Evolutionary conservation across 2,329 filamentous ascomycete genomes (phyloP).

Genomic region (Pseudopithomyces chartarum): DNA sequence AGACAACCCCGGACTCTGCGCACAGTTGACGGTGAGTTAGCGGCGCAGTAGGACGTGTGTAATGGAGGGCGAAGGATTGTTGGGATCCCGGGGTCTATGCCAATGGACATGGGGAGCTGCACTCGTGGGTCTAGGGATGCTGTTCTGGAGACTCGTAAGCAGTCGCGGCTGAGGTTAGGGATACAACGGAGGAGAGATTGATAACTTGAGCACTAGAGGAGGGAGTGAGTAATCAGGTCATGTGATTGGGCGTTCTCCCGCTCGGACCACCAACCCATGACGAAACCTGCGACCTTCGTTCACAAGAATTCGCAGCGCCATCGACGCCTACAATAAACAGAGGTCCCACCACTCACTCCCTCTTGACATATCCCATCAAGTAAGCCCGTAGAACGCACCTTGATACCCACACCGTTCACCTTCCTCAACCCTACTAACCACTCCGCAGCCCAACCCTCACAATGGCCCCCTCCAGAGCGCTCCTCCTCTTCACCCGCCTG

Average conservation of each 20-base stretch:
- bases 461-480: slow-evolving; percentile 44
- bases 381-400: slow-evolving; percentile 1
- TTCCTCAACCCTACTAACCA: slow-evolving; percentile 11
- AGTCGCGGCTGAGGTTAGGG: background rate
- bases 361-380: slow-evolving; percentile 10
- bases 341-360: slow-evolving; percentile 2
- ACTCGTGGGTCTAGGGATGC: background rate
- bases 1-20: background rate
- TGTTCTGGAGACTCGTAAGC: background rate
- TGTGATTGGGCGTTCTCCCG: slow-evolving; percentile 30
- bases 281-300: slow-evolving; percentile 20
- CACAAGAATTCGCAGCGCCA: slow-evolving; percentile 29
- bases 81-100: background rate
- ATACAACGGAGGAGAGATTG: background rate
- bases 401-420: slow-evolving; percentile 12
- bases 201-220: background rate
- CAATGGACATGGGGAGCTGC: background rate
- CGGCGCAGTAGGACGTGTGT: slow-evolving; percentile 1
- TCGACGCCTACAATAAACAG: slow-evolving; percentile 1
- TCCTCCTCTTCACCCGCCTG: slow-evolving; percentile 27
- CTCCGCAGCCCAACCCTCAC: slow-evolving; percentile 7
- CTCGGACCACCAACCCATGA: slow-evolving; percentile 22
- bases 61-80: background rate
- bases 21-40: background rate
- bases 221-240: slow-evolving; percentile 26